Evolutionary conservation across 2,329 filamentous ascomycete genomes (phyloP), one percentile per base, ranked within the genome.

Genomic region (Ceratocystis destructans): DNA sequence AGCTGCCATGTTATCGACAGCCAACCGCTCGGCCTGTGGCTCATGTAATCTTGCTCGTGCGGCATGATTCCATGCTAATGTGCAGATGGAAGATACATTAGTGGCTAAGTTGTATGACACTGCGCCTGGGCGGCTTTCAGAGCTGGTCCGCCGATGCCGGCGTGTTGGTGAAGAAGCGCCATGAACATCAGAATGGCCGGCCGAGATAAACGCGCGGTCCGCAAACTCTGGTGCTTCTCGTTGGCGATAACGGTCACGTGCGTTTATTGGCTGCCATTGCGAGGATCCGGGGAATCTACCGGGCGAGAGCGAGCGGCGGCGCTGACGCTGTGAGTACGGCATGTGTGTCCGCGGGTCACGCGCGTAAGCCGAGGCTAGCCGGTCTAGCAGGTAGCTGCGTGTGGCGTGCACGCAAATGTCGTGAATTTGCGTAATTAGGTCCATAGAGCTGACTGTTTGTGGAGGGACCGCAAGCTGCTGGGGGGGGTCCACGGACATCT

Each of bases 71-170:
- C 73, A 75, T 2, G 74, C 62, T 67, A 72, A 69, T 46, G 69
- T 70, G 69, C 73, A 74, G 45, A 76, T 74, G 45, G 61, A 67
- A 45, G 70, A 72, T 20, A 71, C 66, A 67, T 75, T 75, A 44
- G 70, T 69, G 17, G 74, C 70, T 1, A 76, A 37, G 17, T 68
- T 66, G 25, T 65, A 57, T 8, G 71, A 17, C 69, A 73, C 3
- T 71, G 65, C 10, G n/a, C 63, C 37, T 1, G 70, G 59, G 25
- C 41, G 45, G 17, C 5, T 7, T 57, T 41, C 8, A 8, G 31
- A 59, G 17, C 61, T 50, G 48, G 45, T 37, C 46, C 64, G 20
- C 45, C n/a, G 10, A 25, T 53, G 61, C 41, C 31, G 41, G 3
- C 37, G 37, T 3, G 37, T 41, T 41, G 37, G 37, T 10, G 65